Conservation (phyloP, 2,329 filamentous ascomycete species). For the Ceratocystis cubensis region DNA sequence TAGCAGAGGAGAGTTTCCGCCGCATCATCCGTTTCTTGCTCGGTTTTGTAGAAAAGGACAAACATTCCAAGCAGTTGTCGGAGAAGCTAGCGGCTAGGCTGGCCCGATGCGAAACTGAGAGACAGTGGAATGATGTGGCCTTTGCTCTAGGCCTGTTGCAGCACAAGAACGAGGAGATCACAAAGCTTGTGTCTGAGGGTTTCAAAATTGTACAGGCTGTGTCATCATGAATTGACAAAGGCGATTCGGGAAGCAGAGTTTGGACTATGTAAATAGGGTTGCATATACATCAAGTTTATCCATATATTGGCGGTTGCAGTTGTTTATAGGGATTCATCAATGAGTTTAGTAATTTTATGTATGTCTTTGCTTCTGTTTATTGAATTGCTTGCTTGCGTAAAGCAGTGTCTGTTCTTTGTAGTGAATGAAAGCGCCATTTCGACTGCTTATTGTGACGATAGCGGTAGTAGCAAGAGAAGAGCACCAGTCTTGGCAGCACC, state of each 20-base stretch:
- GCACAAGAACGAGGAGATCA: slow-evolving; percentile 86
- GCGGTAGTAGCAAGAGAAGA: not conserved
- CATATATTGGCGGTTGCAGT: not conserved
- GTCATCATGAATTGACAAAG: slow-evolving; percentile 30
- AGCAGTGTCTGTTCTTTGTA: slow-evolving; percentile 6
- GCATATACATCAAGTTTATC: not conserved
- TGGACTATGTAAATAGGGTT: not conserved
- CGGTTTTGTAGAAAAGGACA: slow-evolving; percentile 98
- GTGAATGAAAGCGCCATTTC: not conserved
- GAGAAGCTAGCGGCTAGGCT: slow-evolving; percentile 85
- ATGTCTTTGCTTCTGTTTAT: slow-evolving; percentile 7
- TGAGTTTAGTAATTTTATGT: not conserved
- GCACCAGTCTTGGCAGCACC: not conserved
- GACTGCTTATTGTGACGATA: not conserved
- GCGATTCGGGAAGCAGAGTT: too few relatives aligned
- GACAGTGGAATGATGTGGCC: slow-evolving; percentile 95
- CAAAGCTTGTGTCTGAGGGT: slow-evolving; percentile 60
- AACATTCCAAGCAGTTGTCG: slow-evolving; percentile 87
- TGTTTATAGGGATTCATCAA: not conserved
- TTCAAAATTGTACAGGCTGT: slow-evolving; percentile 56
- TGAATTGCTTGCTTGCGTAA: not conserved
- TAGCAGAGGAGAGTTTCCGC: slow-evolving; percentile 77
- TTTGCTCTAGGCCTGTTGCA: slow-evolving; percentile 80
- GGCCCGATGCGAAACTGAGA: slow-evolving; percentile 73
- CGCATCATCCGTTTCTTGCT: slow-evolving; percentile 85